phyloP scores from a whole-genome alignment of 495 filamentous ascomycete genomes.

The Filosporella fistucella region DNA sequence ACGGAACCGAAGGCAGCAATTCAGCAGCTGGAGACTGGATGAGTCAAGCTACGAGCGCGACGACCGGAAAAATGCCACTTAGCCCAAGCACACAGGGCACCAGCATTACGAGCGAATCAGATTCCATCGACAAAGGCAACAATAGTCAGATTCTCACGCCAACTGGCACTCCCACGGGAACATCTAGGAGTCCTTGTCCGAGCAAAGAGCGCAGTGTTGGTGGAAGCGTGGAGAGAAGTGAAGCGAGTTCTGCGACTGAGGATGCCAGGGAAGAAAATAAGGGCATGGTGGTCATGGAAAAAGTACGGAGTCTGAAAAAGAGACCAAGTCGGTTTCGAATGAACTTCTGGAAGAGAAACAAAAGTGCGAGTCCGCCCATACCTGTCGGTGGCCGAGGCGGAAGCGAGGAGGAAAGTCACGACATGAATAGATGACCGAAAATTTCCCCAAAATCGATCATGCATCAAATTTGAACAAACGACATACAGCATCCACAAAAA shows the following conservation, averaged over 20 bases:
- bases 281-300: conserved; percentile 14
- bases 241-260: background rate
- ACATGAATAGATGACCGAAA: too few relatives aligned
- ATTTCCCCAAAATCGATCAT: too few relatives aligned
- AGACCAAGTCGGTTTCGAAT: conserved; percentile 25
- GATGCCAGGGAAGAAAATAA: background rate
- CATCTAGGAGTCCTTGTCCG: background rate
- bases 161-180: background rate
- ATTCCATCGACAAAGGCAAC: conserved; percentile 1
- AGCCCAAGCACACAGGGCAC: conserved; percentile 55
- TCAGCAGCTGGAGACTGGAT: conserved; percentile 46
- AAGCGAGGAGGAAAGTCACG: background rate
- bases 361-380: conserved; percentile 21
- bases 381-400: conserved; percentile 15
- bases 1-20: conserved; percentile 43
- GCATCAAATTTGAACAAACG: too few relatives aligned
- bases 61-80: conserved; percentile 51
- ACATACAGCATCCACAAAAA: too few relatives aligned
- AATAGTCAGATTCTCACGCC: conserved; percentile 3
- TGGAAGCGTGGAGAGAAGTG: background rate
- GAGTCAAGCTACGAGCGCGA: conserved; percentile 50
- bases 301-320: conserved; percentile 18
- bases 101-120: conserved; percentile 43
- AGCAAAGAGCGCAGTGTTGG: conserved; percentile 1
- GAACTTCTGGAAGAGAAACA: conserved; percentile 25